Percentiles rank a stretch among this genome's conserved stretches.
These are phyloP conservation scores for Solanum pimpinellifolium DNA, from an alignment of 257 asterid genomes.

Conservation along the genomic window DNA sequence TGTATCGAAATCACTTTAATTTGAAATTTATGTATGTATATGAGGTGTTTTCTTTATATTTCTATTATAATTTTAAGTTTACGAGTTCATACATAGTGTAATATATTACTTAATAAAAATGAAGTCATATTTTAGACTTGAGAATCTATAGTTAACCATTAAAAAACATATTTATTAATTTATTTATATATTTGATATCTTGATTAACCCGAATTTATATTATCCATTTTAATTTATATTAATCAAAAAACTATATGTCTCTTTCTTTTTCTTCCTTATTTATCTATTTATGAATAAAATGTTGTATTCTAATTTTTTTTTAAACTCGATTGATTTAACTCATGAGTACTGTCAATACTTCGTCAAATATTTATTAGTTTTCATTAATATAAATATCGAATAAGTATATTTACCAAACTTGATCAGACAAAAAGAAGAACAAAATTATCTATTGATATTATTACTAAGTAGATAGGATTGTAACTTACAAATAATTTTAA, in stretches of 20 bases:
- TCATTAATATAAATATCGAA: neutral
- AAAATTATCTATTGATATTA: neutral
- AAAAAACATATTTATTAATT: neutral
- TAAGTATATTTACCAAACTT: neutral
- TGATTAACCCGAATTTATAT: neutral
- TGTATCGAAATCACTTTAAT: too few relatives aligned
- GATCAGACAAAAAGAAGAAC: neutral
- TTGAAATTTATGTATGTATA: too few relatives aligned
- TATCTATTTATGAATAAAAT: neutral
- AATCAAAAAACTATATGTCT: neutral
- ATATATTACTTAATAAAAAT: neutral
- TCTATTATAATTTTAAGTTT: neutral
- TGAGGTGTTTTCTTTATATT: neutral
- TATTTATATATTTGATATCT: neutral
- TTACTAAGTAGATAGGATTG: neutral
- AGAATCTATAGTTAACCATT: neutral
- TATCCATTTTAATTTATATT: neutral
- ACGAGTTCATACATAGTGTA: neutral
- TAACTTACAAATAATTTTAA: neutral
- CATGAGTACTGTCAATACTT: neutral
- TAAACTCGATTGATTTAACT: neutral
- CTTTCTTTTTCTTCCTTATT: neutral
- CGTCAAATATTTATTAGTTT: neutral
- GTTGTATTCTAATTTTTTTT: neutral
- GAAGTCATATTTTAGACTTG: neutral